phyloP scores from a whole-genome alignment of 768 basidiomycete genomes.

The Termitomyces sp. region DNA sequence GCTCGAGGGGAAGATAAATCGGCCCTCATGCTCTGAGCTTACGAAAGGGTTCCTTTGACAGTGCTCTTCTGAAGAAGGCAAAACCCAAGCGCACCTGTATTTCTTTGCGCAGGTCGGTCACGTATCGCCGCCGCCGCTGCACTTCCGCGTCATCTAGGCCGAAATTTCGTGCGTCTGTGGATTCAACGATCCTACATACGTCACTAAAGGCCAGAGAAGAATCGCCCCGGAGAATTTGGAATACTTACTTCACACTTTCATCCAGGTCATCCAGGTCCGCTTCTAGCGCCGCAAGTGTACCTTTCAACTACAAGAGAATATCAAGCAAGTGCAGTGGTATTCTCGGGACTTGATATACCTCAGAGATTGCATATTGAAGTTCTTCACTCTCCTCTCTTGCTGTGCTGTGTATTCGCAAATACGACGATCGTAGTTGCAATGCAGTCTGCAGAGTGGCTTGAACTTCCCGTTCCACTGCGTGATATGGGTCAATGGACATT shows the following conservation, averaged over 20 bases:
- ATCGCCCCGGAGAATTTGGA: background rate
- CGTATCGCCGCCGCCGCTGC: constrained; percentile 66
- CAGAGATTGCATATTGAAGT: constrained; percentile 71
- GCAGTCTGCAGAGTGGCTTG: constrained; percentile 70
- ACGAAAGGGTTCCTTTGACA: constrained; percentile 24
- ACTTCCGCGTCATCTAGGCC: constrained; percentile 80
- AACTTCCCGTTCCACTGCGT: constrained; percentile 81
- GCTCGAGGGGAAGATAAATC: constrained; percentile 36
- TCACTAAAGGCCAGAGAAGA: constrained; percentile 1
- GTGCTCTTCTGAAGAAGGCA: background rate
- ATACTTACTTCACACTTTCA: constrained; percentile 77
- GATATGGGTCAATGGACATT: constrained; percentile 82
- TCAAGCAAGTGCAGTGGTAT: background rate
- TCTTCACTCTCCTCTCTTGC: constrained; percentile 75
- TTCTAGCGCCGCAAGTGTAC: constrained; percentile 71
- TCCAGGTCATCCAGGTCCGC: constrained; percentile 92
- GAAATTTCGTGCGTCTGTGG: constrained; percentile 77
- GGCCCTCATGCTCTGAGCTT: constrained; percentile 71
- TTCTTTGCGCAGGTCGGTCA: constrained; percentile 65
- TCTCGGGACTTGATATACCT: constrained; percentile 38
- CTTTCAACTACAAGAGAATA: constrained; percentile 50
- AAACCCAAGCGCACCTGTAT: constrained; percentile 56
- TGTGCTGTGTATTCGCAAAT: constrained; percentile 70
- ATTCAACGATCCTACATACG: constrained; percentile 70
- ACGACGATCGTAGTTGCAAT: constrained; percentile 66